Percentiles rank a stretch among this genome's conserved stretches.
Conservation (phyloP, 495 filamentous ascomycete species). For the Aspergillus sclerotiicarbonarius region DNA sequence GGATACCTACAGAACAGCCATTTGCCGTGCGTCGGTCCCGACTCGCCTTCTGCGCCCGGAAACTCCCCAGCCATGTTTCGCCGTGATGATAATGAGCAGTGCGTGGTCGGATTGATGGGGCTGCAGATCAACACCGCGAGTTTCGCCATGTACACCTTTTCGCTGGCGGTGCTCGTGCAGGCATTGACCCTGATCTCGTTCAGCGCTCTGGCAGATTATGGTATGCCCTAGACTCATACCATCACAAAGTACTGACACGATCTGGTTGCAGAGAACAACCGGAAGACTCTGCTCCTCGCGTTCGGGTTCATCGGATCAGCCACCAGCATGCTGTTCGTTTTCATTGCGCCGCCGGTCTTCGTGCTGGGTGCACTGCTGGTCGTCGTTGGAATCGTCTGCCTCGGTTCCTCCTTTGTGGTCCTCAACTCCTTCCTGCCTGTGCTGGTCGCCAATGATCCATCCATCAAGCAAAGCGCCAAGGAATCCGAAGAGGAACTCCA, state of each 20-base stretch:
- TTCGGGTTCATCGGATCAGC: slow-evolving; percentile 79
- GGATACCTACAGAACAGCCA: slow-evolving; percentile 63
- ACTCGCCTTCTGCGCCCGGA: slow-evolving; percentile 17
- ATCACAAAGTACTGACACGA: too few species aligned
- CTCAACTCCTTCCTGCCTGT: slow-evolving; percentile 53
- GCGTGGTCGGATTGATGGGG: slow-evolving; percentile 45
- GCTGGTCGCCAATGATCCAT: slow-evolving; percentile 46
- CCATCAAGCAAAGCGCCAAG: slow-evolving; percentile 29
- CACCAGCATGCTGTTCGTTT: slow-evolving; percentile 81
- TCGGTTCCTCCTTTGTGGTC: slow-evolving; percentile 52
- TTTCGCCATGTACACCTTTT: slow-evolving; percentile 57
- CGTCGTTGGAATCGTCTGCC: slow-evolving; percentile 75
- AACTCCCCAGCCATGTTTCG: slow-evolving; percentile 62
- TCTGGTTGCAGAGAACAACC: slow-evolving; percentile 39
- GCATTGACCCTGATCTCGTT: slow-evolving; percentile 52
- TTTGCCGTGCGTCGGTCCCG: slow-evolving; percentile 38
- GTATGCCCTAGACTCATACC: too few species aligned
- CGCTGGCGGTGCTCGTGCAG: slow-evolving; percentile 52
- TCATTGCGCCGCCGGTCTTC: slow-evolving; percentile 67
- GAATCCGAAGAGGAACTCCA: slow-evolving; percentile 30
- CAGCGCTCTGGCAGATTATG: slow-evolving; percentile 53
- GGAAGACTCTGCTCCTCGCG: slow-evolving; percentile 70
- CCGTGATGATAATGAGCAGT: slow-evolving; percentile 35
- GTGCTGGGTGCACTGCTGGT: slow-evolving; percentile 74
- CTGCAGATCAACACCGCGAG: slow-evolving; percentile 48